phyloP scores from a whole-genome alignment of 2,329 filamentous ascomycete genomes.

The Aspergillus fructus region DNA sequence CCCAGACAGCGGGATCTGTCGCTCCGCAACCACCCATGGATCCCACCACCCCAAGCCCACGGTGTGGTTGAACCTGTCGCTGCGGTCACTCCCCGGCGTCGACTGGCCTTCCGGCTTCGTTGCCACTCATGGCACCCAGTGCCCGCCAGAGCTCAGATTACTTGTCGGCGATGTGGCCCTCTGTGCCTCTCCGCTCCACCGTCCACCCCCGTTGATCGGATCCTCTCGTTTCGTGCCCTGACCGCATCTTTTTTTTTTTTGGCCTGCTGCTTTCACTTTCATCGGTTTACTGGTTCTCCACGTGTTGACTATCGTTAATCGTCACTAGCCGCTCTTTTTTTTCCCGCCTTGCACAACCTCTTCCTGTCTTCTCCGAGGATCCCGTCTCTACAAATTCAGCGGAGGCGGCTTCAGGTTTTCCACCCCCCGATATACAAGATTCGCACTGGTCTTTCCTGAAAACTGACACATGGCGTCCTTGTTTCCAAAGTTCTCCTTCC shows the following conservation, averaged over 20 bases:
- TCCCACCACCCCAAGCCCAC: background rate
- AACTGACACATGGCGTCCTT: slow-evolving; percentile 23
- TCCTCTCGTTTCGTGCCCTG: background rate
- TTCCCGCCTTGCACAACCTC: background rate
- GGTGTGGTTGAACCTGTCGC: too few species aligned
- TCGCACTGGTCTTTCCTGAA: slow-evolving; percentile 8
- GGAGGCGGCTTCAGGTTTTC: slow-evolving; percentile 11
- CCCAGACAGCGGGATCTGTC: background rate
- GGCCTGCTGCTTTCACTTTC: background rate
- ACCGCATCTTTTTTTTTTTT: slow-evolving; percentile 10
- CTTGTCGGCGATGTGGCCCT: slow-evolving; percentile 1
- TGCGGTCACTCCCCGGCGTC: background rate
- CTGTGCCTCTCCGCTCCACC: slow-evolving; percentile 4
- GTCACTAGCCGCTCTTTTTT: slow-evolving; percentile 1
- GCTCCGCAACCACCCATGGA: background rate
- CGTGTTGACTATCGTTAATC: slow-evolving; percentile 14
- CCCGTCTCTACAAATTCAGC: background rate
- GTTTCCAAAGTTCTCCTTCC: slow-evolving; percentile 12
- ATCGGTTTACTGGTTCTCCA: slow-evolving; percentile 3
- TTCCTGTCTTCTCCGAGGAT: background rate
- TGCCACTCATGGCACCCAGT: slow-evolving; percentile 4
- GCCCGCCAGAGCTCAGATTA: slow-evolving; percentile 2
- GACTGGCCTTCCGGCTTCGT: background rate
- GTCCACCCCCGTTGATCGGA: background rate
- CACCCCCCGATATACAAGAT: slow-evolving; percentile 7